These are phyloP conservation scores for Ganoderma lucidum DNA, from an alignment of 1,284 basidiomycete species.

Conservation along the genomic window DNA sequence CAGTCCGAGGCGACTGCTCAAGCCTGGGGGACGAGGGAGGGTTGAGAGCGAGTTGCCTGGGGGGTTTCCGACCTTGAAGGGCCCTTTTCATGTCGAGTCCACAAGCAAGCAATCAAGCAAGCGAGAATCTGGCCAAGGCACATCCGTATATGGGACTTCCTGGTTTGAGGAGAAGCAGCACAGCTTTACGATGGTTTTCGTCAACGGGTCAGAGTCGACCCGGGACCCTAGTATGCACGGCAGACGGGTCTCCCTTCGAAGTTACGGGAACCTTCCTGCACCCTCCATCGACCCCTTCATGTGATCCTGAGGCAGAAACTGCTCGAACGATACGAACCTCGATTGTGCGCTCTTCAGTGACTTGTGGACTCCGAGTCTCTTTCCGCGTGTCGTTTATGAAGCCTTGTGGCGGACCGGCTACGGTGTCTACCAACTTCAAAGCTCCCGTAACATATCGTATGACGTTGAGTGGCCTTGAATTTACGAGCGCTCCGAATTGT, in stretches of 20 bases:
- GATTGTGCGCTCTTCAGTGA: background rate
- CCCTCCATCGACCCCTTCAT: too few species aligned
- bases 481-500: background rate
- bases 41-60: background rate
- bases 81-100: background rate
- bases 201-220: background rate
- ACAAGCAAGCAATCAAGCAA: background rate
- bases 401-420: too few species aligned
- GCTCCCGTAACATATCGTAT: background rate
- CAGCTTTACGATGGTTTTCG: slow-evolving; percentile 3
- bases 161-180: background rate
- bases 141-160: background rate
- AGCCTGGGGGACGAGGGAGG: background rate
- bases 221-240: background rate
- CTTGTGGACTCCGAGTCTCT: background rate
- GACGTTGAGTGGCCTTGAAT: background rate
- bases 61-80: background rate
- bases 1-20: background rate
- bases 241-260: background rate
- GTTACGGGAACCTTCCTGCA: background rate
- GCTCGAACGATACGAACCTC: background rate
- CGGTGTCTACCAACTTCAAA: background rate
- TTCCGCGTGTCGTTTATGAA: background rate
- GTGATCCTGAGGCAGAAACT: background rate
- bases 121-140: background rate